phyloP scores from a whole-genome alignment of 2,329 filamentous ascomycete genomes.

The Aspergillus viridinutans region DNA sequence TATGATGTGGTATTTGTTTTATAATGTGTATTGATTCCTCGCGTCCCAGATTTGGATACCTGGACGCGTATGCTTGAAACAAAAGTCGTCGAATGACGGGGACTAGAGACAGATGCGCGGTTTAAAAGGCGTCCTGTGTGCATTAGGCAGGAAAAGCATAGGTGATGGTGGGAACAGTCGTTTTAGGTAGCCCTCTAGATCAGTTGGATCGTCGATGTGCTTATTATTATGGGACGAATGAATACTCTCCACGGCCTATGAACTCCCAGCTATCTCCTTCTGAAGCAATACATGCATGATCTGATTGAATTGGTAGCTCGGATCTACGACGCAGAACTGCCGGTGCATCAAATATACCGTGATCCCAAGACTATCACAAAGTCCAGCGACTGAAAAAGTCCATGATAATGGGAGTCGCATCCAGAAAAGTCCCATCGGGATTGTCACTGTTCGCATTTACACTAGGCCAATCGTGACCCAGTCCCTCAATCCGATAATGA shows the following conservation, averaged over 20 bases:
- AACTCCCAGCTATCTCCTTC: background rate
- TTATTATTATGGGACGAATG: background rate
- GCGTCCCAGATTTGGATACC: background rate
- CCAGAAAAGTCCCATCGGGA: conserved; percentile 10
- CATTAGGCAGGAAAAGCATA: background rate
- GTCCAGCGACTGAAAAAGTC: conserved; percentile 15
- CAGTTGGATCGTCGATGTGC: background rate
- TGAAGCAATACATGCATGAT: background rate
- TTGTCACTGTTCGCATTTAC: conserved; percentile 15
- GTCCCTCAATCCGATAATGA: conserved; percentile 12
- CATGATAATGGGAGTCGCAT: conserved; percentile 19
- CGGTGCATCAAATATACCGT: background rate
- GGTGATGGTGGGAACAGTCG: background rate
- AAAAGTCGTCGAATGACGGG: background rate
- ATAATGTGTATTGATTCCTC: background rate
- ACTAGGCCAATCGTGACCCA: conserved; percentile 20
- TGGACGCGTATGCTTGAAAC: background rate
- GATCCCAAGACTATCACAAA: background rate
- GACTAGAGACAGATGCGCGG: background rate
- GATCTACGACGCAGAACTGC: background rate
- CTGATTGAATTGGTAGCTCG: background rate
- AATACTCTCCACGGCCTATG: background rate
- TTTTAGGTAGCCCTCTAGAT: background rate
- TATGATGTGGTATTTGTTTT: background rate
- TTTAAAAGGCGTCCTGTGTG: background rate